A percentile compares a stretch with the other conserved stretches of the same genome.
Conservation (phyloP, 2,329 filamentous ascomycete species). For the Grosmannia clavigera region DNA sequence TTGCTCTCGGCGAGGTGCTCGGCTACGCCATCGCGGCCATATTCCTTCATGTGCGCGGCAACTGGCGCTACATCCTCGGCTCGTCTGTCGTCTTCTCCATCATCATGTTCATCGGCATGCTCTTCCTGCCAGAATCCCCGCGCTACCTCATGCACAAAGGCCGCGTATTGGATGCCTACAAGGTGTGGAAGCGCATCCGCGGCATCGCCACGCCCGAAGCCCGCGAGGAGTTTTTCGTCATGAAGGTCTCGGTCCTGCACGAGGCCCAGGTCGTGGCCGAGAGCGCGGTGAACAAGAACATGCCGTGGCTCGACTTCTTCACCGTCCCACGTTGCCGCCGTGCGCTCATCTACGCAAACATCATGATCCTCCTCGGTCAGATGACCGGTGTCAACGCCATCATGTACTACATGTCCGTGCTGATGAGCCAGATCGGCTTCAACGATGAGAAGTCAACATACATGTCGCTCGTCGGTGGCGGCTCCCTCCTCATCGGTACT, state of each 20-base stretch:
- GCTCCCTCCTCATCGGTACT: slow-evolving; percentile 52
- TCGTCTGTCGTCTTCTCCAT: slow-evolving; percentile 60
- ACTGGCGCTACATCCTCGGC: slow-evolving; percentile 64
- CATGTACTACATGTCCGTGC: slow-evolving; percentile 58
- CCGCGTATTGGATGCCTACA: slow-evolving; percentile 44
- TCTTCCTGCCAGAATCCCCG: slow-evolving; percentile 60
- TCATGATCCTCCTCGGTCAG: slow-evolving; percentile 59
- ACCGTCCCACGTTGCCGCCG: slow-evolving; percentile 55
- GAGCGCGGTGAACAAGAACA: slow-evolving; percentile 39
- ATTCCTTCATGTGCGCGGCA: slow-evolving; percentile 55
- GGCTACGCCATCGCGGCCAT: slow-evolving; percentile 63
- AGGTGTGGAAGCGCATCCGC: slow-evolving; percentile 62
- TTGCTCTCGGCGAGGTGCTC: slow-evolving; percentile 60
- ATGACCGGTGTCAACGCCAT: slow-evolving; percentile 59
- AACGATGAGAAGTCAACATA: slow-evolving; percentile 49
- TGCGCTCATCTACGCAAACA: slow-evolving; percentile 54
- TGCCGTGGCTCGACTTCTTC: slow-evolving; percentile 63
- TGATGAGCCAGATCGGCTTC: slow-evolving; percentile 60
- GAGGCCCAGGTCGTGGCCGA: slow-evolving; percentile 42
- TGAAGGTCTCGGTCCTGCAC: slow-evolving; percentile 49
- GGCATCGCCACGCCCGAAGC: slow-evolving; percentile 43
- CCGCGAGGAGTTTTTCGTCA: slow-evolving; percentile 58
- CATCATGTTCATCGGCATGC: slow-evolving; percentile 49
- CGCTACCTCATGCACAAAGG: slow-evolving; percentile 60
- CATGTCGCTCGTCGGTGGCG: slow-evolving; percentile 64